Conservation (phyloP, 2,329 filamentous ascomycete species). For the Aspergillus sp. region DNA sequence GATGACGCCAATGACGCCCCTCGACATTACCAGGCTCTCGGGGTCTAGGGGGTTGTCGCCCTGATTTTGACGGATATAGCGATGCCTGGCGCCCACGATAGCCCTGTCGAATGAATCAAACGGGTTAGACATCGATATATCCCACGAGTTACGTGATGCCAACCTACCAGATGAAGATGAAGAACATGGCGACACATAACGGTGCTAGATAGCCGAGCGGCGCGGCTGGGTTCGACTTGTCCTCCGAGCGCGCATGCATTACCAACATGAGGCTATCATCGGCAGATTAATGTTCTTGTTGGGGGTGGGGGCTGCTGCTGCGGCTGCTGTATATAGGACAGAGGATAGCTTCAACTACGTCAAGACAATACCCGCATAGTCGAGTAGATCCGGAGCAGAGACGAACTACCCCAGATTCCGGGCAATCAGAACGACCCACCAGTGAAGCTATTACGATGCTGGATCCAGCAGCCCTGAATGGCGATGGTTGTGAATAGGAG, state of each 20-base stretch:
- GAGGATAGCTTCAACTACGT: too few relatives aligned
- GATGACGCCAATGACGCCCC: constrained; percentile 8
- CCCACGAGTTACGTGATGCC: background rate
- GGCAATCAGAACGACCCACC: background rate
- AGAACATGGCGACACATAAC: constrained; percentile 15
- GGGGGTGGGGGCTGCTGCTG: too few relatives aligned
- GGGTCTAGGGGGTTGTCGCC: constrained; percentile 7
- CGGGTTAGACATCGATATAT: too few relatives aligned
- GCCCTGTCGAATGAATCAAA: constrained; percentile 8
- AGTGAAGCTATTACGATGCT: background rate
- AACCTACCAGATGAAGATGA: constrained; percentile 17
- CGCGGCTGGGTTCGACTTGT: constrained; percentile 7
- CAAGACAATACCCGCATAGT: too few relatives aligned
- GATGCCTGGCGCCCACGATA: constrained; percentile 10
- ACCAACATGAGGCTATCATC: background rate
- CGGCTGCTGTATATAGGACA: too few relatives aligned
- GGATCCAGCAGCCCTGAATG: background rate
- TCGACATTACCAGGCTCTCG: constrained; percentile 9
- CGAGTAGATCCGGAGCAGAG: too few relatives aligned
- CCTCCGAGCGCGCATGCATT: constrained; percentile 7
- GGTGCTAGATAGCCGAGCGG: constrained; percentile 19
- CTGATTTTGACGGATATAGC: constrained; percentile 2
- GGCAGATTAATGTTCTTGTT: background rate
- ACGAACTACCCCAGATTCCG: too few relatives aligned
- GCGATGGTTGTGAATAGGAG: background rate